Conservation (phyloP, 495 filamentous ascomycete species). For the Penicillium malachiteum region DNA sequence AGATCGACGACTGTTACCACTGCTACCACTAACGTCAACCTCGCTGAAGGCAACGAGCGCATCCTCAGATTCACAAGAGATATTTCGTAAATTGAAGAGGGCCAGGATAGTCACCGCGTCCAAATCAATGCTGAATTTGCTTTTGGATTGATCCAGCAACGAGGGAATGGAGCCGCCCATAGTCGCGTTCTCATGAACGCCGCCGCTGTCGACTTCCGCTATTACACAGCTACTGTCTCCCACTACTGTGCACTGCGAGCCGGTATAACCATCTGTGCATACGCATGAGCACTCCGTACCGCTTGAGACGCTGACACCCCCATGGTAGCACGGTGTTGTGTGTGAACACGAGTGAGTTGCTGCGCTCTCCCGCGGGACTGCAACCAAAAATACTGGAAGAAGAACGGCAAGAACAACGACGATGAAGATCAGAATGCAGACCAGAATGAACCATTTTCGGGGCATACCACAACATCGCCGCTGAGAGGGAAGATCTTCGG, state of each 20-base stretch:
- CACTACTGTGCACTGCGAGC: slow-evolving; percentile 63
- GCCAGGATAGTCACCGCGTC: slow-evolving; percentile 63
- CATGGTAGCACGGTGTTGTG: slow-evolving; percentile 67
- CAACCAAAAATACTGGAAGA: slow-evolving; percentile 81
- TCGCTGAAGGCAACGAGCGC: slow-evolving; percentile 80
- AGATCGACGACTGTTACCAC: slow-evolving; percentile 30
- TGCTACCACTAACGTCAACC: slow-evolving; percentile 16
- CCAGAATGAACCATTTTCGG: slow-evolving; percentile 70
- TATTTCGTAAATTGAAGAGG: slow-evolving; percentile 68
- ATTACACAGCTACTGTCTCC: slow-evolving; percentile 71
- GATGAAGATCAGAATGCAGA: slow-evolving; percentile 66
- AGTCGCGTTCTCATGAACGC: slow-evolving; percentile 63
- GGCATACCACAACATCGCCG: slow-evolving; percentile 78
- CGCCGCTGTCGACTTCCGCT: slow-evolving; percentile 53
- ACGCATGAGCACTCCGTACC: slow-evolving; percentile 75
- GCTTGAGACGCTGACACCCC: slow-evolving; percentile 70
- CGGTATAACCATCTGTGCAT: slow-evolving; percentile 83
- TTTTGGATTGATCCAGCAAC: slow-evolving; percentile 60
- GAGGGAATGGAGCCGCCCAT: slow-evolving; percentile 75
- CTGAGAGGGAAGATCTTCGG: slow-evolving; percentile 14
- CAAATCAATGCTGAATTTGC: slow-evolving; percentile 75
- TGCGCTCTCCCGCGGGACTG: slow-evolving; percentile 58
- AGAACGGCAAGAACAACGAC: slow-evolving; percentile 84
- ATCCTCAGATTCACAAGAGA: slow-evolving; percentile 81
- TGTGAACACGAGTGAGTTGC: slow-evolving; percentile 49